phyloP scores from a whole-genome alignment of 176 grass and related monocot genomes.

The Zoysia japonica region DNA sequence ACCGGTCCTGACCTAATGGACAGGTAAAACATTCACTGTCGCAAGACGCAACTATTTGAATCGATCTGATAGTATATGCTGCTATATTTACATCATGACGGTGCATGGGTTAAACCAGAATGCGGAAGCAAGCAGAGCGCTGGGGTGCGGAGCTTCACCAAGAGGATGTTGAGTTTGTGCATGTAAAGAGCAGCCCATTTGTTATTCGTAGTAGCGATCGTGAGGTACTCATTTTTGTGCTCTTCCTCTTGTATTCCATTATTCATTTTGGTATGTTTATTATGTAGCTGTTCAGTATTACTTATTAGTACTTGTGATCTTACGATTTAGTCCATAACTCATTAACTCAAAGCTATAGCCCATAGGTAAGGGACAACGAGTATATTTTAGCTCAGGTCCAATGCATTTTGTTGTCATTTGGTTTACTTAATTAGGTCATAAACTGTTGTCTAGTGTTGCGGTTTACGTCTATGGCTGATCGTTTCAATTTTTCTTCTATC shows the following conservation, averaged over 20 bases:
- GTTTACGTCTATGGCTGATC: not conserved
- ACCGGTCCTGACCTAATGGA: slow-evolving; percentile 99
- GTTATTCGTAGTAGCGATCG: slow-evolving; percentile 74
- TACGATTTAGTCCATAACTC: too few relatives aligned
- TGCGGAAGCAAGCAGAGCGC: slow-evolving; percentile 87
- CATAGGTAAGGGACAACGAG: too few relatives aligned
- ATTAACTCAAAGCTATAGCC: too few relatives aligned
- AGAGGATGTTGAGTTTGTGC: slow-evolving; percentile 93
- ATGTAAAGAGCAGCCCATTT: slow-evolving; percentile 78
- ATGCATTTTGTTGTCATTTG: not conserved
- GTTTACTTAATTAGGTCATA: slow-evolving; percentile 21
- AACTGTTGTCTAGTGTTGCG: not conserved
- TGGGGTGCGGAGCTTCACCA: slow-evolving; percentile 95
- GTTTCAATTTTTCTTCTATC: slow-evolving; percentile 1
- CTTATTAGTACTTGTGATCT: too few relatives aligned
- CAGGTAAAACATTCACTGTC: slow-evolving; percentile 44
- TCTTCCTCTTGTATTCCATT: not conserved
- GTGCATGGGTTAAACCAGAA: slow-evolving; percentile 48
- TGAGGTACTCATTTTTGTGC: slow-evolving; percentile 49
- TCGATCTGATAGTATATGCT: not conserved
- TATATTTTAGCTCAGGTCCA: not conserved
- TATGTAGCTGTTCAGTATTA: too few relatives aligned
- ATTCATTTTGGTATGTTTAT: too few relatives aligned
- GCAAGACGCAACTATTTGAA: not conserved
- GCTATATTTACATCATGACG: not conserved